Evolutionary conservation across 345 rosid genomes (phyloP), one percentile per base, ranked within the genome.

Genomic region (Cardamine occulta): DNA sequence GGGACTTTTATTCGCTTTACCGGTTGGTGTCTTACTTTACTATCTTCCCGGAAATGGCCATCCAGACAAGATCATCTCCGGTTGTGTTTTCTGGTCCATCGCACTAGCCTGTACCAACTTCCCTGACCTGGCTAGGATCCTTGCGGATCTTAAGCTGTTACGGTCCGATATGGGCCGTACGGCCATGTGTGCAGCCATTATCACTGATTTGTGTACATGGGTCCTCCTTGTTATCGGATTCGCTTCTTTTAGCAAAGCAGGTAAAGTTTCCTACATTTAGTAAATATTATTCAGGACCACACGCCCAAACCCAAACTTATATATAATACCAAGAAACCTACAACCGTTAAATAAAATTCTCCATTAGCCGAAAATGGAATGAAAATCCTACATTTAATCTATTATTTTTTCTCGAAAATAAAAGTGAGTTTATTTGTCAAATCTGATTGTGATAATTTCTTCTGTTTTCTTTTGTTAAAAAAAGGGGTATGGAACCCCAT

Each of bases 91-190:
- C 51, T 87, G 91, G 84, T 89, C 86, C 5, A n/a, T 87, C 1
- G 72, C 88, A 6, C 79, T 88, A 12, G 79, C 89, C 0, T 81
- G 86, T 54, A 90, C 96, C 7, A 92, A 88, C 84, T 85, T 88
- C 58, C 86, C 95, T 1, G 90, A 83, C 34, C 82, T 87, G 1
- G 86, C 86, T 40, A 81, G 82, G 31, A 57, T 83, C 47, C 89
- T 90, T 15, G 84, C 89, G 3, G 86, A 88, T 73, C 81, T 86
- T 52, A 93, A 90, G 80, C 84, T 88, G 21, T 86, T 91, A 18
- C 86, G 86, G 69, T 79, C 91, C 0, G 90, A 88, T 5, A 77
- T 87, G 5, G 96, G 92, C 0, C 80, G 80, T 14, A 76, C 74
- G 2, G 91, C 94, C 10, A 74, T 88, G 78, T 70, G 92, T 49